Evolutionary conservation across 2,329 filamentous ascomycete genomes (phyloP), one percentile per base, ranked within the genome.

Genomic region (Colletotrichum ledebouriae): DNA sequence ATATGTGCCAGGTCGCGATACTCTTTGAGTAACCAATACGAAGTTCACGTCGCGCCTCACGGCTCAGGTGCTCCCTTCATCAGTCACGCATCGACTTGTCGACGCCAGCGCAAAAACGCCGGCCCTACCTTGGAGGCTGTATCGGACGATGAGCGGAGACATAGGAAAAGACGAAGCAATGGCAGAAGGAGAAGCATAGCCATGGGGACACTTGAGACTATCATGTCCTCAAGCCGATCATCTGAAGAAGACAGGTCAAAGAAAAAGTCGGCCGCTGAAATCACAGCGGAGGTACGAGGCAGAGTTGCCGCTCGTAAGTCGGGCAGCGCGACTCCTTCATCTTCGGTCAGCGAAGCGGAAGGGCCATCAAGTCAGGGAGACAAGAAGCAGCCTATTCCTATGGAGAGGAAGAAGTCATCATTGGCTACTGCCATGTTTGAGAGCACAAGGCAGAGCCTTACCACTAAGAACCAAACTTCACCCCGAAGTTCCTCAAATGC

Each of bases 11-110:
- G 86, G 39, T 90, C 88, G 12, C 84, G 86, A 49, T 90, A 90
- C 75, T 90, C 88, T 46, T 75, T 90, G 59, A 90, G 88, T 76
- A 89, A 90, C 75, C 88, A 90, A 74, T 90, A 90, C 73, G 89
- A 90, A 73, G 87, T 89, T 6, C 89, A 91, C 72, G 86, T 90
- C 67, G 80, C 85, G 12, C 88, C 88, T 13, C 88, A 90, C 72
- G 87, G 87, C 20, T 86, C 86, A 1, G 87, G 88, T 3, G 76
- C 84, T 2, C 78, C 80, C 1, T 87, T 88, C 68, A 57, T 83
- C 17, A 70, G 76, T 3, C 74, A 71, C 29, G 72, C 71, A n/a
- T 73, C 75, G 11, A 73, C 76, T 12, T 75, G 77, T 56, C 72
- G 70, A 13, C 72, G 64, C 39, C 61, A 73, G 42, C 74, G 79